Evolutionary conservation across 1,284 basidiomycete genomes (phyloP).

Genomic region (Sanghuangporus baumii): DNA sequence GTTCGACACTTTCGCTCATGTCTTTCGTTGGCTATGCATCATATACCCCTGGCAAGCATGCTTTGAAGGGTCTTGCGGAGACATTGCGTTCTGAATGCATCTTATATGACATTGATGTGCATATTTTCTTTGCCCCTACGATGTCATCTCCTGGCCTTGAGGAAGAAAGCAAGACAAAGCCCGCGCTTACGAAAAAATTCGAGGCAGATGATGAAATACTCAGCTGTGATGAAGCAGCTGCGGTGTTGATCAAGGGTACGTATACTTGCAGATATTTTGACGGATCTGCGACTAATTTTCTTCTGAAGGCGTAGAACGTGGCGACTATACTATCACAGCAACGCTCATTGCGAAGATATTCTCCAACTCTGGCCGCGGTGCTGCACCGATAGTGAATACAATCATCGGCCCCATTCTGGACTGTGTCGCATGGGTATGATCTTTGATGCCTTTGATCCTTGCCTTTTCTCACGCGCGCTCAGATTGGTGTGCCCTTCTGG

Average conservation of each 20-base stretch:
- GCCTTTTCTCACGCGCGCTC: neutral
- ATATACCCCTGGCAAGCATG: constrained; percentile 88
- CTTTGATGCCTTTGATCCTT: neutral
- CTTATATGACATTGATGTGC: constrained; percentile 76
- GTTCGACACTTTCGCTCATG: constrained; percentile 79
- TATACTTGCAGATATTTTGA: constrained; percentile 5
- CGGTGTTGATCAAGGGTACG: constrained; percentile 58
- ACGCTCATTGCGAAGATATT: constrained; percentile 69
- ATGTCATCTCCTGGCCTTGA: constrained; percentile 81
- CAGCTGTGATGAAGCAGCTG: constrained; percentile 64
- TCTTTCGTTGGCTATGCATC: constrained; percentile 79
- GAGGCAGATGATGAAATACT: constrained; percentile 73
- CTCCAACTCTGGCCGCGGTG: constrained; percentile 62
- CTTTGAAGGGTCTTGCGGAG: constrained; percentile 86
- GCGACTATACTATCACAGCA: constrained; percentile 72
- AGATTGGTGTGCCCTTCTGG: constrained; percentile 17
- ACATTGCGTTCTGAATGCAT: constrained; percentile 78
- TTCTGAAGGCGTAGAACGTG: constrained; percentile 60
- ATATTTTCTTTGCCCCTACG: constrained; percentile 84
- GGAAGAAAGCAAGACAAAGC: constrained; percentile 80
- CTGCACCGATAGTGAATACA: constrained; percentile 58
- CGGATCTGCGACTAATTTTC: neutral
- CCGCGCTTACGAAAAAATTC: constrained; percentile 72
- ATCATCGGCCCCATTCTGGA: constrained; percentile 48
- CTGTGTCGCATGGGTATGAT: constrained; percentile 28